These are phyloP conservation scores for Mycosphaerella arachidis DNA, from an alignment of 2,329 filamentous ascomycete genomes.

Conservation along the genomic window DNA sequence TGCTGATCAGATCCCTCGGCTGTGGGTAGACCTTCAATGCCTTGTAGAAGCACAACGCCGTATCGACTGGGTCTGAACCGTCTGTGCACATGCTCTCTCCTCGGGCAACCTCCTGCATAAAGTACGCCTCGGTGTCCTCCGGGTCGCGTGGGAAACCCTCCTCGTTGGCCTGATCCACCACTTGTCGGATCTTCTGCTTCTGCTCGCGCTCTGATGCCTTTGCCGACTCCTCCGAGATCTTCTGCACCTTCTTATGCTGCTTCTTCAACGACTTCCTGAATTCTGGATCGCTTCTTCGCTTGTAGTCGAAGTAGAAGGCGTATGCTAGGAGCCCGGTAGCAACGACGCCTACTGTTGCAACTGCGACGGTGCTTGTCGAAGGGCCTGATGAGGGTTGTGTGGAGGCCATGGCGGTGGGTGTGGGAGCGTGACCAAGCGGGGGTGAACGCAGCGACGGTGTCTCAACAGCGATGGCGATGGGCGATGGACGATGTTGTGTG, in stretches of 20 bases:
- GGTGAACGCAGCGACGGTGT: background rate
- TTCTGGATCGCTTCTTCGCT: constrained; percentile 58
- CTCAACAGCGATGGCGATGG: background rate
- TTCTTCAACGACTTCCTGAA: constrained; percentile 64
- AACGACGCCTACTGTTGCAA: constrained; percentile 55
- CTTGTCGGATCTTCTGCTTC: constrained; percentile 67
- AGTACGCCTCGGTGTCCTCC: constrained; percentile 92
- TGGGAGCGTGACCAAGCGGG: background rate
- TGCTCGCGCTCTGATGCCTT: constrained; percentile 62
- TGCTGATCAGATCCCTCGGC: constrained; percentile 84
- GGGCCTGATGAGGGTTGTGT: constrained; percentile 36
- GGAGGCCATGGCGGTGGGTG: constrained; percentile 30
- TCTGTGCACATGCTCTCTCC: constrained; percentile 80
- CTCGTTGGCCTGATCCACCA: constrained; percentile 76
- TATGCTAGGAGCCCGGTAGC: constrained; percentile 59
- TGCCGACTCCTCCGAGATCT: constrained; percentile 67
- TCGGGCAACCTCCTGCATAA: constrained; percentile 89
- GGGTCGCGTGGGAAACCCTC: constrained; percentile 87
- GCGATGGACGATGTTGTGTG: background rate
- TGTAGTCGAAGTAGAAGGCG: constrained; percentile 64
- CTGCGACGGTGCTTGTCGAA: constrained; percentile 55
- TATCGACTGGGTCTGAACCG: constrained; percentile 74
- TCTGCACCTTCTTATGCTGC: constrained; percentile 68
- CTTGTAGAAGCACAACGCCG: constrained; percentile 95
- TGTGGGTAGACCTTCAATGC: constrained; percentile 97